Evolutionary conservation across 1,284 basidiomycete species (phyloP).

Genomic region (Sutorius eximius): DNA sequence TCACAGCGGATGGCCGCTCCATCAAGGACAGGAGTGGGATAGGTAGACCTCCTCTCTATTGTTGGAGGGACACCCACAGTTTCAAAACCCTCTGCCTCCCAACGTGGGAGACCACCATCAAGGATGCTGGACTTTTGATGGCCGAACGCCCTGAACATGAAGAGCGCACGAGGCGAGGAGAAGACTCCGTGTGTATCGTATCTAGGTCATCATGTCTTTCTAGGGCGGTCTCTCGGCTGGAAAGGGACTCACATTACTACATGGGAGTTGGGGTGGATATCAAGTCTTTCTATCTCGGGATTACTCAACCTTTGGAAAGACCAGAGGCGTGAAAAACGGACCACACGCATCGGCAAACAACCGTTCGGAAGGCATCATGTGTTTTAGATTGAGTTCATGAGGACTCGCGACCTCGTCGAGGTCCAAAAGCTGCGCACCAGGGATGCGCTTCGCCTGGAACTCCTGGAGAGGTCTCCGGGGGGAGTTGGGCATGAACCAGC

Average conservation of each 20-base stretch:
- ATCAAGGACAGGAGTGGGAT: slow-evolving; percentile 57
- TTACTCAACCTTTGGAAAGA: slow-evolving; percentile 8
- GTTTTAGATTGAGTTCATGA: slow-evolving; percentile 77
- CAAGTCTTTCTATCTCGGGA: slow-evolving; percentile 58
- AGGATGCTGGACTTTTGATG: slow-evolving; percentile 84
- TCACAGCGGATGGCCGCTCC: slow-evolving; percentile 61
- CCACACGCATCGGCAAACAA: slow-evolving; percentile 82
- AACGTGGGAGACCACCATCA: slow-evolving; percentile 86
- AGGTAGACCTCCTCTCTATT: slow-evolving; percentile 37
- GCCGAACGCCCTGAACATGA: slow-evolving; percentile 89
- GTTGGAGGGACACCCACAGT: slow-evolving; percentile 52
- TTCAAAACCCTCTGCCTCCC: slow-evolving; percentile 71
- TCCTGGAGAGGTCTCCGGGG: slow-evolving; percentile 66
- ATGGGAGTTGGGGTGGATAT: slow-evolving; percentile 74
- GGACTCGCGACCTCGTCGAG: slow-evolving; percentile 76
- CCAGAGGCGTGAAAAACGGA: slow-evolving; percentile 39
- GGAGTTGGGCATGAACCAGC: slow-evolving; percentile 88
- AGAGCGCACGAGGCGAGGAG: slow-evolving; percentile 86
- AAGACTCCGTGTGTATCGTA: slow-evolving; percentile 90
- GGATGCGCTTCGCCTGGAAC: slow-evolving; percentile 68
- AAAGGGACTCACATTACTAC: slow-evolving; percentile 68
- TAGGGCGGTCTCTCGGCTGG: slow-evolving; percentile 1
- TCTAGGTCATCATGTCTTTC: slow-evolving; percentile 38
- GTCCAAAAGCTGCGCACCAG: slow-evolving; percentile 77
- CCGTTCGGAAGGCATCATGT: slow-evolving; percentile 86